A percentile compares a stretch with the other conserved stretches of the same genome.
Conservation (phyloP, 306 rosid genomes). For the Canavalia gladiata region DNA sequence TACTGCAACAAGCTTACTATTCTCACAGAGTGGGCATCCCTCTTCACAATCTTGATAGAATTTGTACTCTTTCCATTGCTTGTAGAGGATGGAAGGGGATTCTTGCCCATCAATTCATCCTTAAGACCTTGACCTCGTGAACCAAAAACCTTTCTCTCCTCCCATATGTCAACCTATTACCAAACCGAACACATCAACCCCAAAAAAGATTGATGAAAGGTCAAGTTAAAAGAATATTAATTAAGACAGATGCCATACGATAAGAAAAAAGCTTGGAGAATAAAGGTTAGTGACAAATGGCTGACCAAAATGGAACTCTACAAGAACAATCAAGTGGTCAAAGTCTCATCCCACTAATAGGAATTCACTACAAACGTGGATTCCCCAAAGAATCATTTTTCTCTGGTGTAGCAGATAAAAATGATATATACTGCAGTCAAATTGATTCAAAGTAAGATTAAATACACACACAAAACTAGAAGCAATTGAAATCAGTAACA, state of each 20-base stretch:
- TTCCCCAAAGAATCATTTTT: slow-evolving; percentile 16
- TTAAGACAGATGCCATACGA: slow-evolving; percentile 26
- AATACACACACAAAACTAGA: neutral
- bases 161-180: slow-evolving; percentile 86
- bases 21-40: slow-evolving; percentile 90
- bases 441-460: neutral
- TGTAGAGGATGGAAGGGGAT: slow-evolving; percentile 61
- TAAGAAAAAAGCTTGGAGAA: neutral
- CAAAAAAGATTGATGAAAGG: slow-evolving; percentile 21
- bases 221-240: slow-evolving; percentile 19
- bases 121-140: slow-evolving; percentile 93
- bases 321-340: neutral
- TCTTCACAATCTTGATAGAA: slow-evolving; percentile 88
- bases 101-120: slow-evolving; percentile 83
- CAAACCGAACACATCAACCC: slow-evolving; percentile 17
- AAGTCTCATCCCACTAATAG: slow-evolving; percentile 19
- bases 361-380: slow-evolving; percentile 6
- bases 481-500: too few relatives aligned
- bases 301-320: neutral
- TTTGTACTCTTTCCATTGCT: slow-evolving; percentile 80
- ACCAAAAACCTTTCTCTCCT: slow-evolving; percentile 96
- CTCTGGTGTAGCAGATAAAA: slow-evolving; percentile 20
- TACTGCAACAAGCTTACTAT: slow-evolving; percentile 67
- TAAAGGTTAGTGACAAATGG: slow-evolving; percentile 7
- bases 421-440: neutral